phyloP scores from a whole-genome alignment of 2,329 filamentous ascomycete species.

The Celoporthe dispersa region DNA sequence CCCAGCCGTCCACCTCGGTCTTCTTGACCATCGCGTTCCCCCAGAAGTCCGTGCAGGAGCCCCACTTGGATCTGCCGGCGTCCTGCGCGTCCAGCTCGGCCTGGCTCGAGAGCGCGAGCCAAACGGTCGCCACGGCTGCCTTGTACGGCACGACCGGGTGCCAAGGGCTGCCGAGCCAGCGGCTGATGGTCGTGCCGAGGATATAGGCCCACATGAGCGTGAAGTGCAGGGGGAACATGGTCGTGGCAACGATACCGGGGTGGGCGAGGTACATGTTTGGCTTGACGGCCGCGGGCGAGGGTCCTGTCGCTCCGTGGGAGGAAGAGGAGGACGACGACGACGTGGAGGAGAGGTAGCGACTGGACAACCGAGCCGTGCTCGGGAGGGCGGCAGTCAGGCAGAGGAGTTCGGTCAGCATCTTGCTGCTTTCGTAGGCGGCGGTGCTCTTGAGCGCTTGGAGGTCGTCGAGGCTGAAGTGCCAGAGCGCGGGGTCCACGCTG shows the following conservation, averaged over 20 bases:
- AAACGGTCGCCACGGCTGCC: constrained; percentile 76
- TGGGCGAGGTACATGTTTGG: constrained; percentile 71
- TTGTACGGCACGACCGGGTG: constrained; percentile 77
- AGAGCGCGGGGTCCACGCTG: constrained; percentile 70
- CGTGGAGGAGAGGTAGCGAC: constrained; percentile 53
- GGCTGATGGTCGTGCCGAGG: constrained; percentile 69
- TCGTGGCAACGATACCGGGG: constrained; percentile 83
- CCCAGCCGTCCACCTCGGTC: constrained; percentile 89
- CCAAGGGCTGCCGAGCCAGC: constrained; percentile 86
- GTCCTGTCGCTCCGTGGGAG: neutral
- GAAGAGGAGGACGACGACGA: neutral
- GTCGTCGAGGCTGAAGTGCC: constrained; percentile 67
- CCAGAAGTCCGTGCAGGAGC: constrained; percentile 66
- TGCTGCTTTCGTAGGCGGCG: constrained; percentile 81
- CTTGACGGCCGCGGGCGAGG: neutral
- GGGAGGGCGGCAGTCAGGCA: constrained; percentile 74
- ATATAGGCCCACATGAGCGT: constrained; percentile 74
- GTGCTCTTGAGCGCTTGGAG: constrained; percentile 70
- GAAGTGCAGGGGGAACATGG: constrained; percentile 75
- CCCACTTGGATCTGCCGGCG: constrained; percentile 77
- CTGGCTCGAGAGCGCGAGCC: constrained; percentile 73
- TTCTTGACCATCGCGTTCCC: constrained; percentile 68
- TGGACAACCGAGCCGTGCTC: constrained; percentile 60
- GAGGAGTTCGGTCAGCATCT: constrained; percentile 84
- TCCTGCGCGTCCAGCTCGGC: constrained; percentile 61